A percentile compares a stretch with the other conserved stretches of the same genome.
Evolutionary conservation across 2,329 filamentous ascomycete genomes (phyloP).

Genomic region (Xylariaceae sp.): DNA sequence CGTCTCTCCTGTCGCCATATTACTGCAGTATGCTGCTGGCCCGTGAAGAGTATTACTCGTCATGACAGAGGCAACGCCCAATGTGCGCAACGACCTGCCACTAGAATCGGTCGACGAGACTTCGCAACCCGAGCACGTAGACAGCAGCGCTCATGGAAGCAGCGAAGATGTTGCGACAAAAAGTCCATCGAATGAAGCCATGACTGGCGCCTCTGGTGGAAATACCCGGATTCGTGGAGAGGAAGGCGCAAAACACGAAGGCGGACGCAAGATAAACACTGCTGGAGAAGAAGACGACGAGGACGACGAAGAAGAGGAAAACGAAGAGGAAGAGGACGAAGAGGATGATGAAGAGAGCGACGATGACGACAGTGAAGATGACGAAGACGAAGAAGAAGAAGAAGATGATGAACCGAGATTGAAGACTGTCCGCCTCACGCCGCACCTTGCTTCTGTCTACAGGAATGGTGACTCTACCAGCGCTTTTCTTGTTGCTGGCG

Average conservation of each 20-base stretch:
- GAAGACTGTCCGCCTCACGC: constrained; percentile 86
- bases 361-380: constrained; percentile 50
- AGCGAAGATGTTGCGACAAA: constrained; percentile 8
- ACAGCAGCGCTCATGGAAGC: background rate
- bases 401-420: constrained; percentile 91
- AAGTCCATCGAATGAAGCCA: constrained; percentile 3
- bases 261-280: constrained; percentile 38
- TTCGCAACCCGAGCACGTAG: background rate
- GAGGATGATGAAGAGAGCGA: constrained; percentile 43
- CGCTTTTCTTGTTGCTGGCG: constrained; percentile 80
- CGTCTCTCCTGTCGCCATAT: constrained; percentile 5
- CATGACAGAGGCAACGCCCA: constrained; percentile 41
- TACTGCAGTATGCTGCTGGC: constrained; percentile 28
- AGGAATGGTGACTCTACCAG: constrained; percentile 94
- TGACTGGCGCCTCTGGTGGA: constrained; percentile 9
- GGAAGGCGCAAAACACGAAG: constrained; percentile 40
- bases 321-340: constrained; percentile 29
- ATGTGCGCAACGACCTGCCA: constrained; percentile 26
- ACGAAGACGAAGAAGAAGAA: constrained; percentile 69
- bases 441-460: constrained; percentile 73
- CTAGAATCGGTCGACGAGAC: constrained; percentile 13
- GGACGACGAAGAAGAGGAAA: constrained; percentile 67
- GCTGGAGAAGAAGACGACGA: constrained; percentile 62
- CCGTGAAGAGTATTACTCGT: constrained; percentile 26
- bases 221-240: constrained; percentile 20